Conservation (phyloP, 106 monocot species). For the Chionographis japonica region DNA sequence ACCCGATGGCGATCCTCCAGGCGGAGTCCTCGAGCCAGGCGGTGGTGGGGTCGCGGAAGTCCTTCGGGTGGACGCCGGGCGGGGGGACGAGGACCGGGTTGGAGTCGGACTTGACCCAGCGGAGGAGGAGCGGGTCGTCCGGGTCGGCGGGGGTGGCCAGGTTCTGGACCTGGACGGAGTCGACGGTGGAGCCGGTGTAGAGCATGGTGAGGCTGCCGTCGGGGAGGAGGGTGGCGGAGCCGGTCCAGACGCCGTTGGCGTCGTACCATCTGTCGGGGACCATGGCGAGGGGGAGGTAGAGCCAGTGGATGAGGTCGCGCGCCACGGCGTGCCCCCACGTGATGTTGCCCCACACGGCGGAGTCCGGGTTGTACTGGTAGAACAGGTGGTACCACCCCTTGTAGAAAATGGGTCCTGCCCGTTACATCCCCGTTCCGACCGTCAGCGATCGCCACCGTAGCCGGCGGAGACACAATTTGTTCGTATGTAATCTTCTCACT, state of each 20-base stretch:
- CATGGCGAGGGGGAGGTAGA: slow-evolving; percentile 58
- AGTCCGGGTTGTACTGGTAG: slow-evolving; percentile 72
- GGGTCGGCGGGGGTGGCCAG: slow-evolving; percentile 47
- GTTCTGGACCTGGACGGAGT: slow-evolving; percentile 59
- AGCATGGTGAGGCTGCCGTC: slow-evolving; percentile 44
- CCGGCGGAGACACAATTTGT: background rate
- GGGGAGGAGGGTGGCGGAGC: slow-evolving; percentile 59
- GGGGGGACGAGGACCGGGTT: slow-evolving; percentile 63
- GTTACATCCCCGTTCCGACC: background rate
- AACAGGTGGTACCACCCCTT: slow-evolving; percentile 76
- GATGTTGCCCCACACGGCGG: slow-evolving; percentile 76
- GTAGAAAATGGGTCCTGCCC: slow-evolving; percentile 49
- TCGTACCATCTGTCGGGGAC: slow-evolving; percentile 71
- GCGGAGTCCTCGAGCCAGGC: slow-evolving; percentile 48
- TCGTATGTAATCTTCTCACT: background rate
- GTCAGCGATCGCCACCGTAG: background rate
- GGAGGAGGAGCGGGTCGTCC: slow-evolving; percentile 41
- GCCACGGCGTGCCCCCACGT: slow-evolving; percentile 80
- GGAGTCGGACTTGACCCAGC: slow-evolving; percentile 48
- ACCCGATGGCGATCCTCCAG: slow-evolving; percentile 65
- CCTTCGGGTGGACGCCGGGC: slow-evolving; percentile 33
- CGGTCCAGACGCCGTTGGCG: slow-evolving; percentile 62
- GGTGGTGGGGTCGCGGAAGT: slow-evolving; percentile 73
- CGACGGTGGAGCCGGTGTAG: slow-evolving; percentile 67
- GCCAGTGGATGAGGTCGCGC: slow-evolving; percentile 65